Conservation (phyloP, 2,329 filamentous ascomycete species). For the Monosporascus sp. region DNA sequence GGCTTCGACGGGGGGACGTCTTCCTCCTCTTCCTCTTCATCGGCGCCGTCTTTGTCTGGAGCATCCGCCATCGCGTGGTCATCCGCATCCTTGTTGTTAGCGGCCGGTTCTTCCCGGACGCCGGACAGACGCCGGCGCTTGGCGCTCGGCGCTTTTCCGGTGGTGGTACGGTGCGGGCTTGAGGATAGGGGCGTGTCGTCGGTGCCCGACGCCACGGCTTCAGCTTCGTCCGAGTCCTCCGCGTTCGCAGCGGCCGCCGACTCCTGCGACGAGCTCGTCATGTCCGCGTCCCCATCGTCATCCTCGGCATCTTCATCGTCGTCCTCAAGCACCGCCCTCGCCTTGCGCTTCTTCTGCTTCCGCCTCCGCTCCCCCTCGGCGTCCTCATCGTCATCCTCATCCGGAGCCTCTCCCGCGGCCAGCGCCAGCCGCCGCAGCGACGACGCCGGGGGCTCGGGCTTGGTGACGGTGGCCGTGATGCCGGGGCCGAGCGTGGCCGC, state of each 20-base stretch:
- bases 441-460: constrained; percentile 5
- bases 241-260: constrained; percentile 11
- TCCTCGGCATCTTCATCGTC: constrained; percentile 25
- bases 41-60: constrained; percentile 10
- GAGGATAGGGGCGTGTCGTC: constrained; percentile 36
- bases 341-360: constrained; percentile 26
- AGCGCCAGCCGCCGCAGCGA: not conserved
- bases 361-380: not conserved
- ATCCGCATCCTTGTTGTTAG: constrained; percentile 24
- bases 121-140: constrained; percentile 24
- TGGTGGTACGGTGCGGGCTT: constrained; percentile 25
- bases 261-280: constrained; percentile 15
- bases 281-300: constrained; percentile 14
- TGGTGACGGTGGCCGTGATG: constrained; percentile 4
- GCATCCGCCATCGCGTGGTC: not conserved
- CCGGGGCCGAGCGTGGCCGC: constrained; percentile 23
- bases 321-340: constrained; percentile 16
- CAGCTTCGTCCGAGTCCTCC: constrained; percentile 24
- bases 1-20: constrained; percentile 29
- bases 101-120: constrained; percentile 5
- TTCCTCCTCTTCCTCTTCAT: constrained; percentile 34
- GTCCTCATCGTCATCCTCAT: constrained; percentile 10
- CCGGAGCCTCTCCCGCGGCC: constrained; percentile 2
- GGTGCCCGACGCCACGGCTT: constrained; percentile 19
- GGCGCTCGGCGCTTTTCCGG: constrained; percentile 4